Conservation (phyloP, 2,329 filamentous ascomycete genomes). For the Penicillium fuscoglaucum region DNA sequence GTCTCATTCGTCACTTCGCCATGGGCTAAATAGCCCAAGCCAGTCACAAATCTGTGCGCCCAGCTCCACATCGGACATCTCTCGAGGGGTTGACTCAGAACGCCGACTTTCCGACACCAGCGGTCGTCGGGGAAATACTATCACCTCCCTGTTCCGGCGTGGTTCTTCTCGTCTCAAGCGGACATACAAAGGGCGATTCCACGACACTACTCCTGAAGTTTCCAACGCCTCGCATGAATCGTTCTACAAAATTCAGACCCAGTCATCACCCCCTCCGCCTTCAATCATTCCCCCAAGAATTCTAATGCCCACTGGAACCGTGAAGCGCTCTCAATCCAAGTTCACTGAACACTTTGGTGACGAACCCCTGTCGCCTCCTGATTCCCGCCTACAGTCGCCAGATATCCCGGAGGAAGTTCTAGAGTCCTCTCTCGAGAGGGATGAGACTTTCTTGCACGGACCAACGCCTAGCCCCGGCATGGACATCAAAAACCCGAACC, state of each 20-base stretch:
- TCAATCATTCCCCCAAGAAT: slow-evolving; percentile 41
- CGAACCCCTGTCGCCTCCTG: slow-evolving; percentile 78
- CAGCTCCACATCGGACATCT: slow-evolving; percentile 53
- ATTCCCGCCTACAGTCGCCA: slow-evolving; percentile 76
- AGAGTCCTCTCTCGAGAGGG: slow-evolving; percentile 25
- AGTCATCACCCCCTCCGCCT: slow-evolving; percentile 44
- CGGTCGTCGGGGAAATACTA: slow-evolving; percentile 49
- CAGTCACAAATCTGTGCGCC: slow-evolving; percentile 56
- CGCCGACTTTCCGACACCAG: slow-evolving; percentile 59
- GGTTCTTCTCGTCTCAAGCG: slow-evolving; percentile 57
- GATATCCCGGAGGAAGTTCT: slow-evolving; percentile 53
- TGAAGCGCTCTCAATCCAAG: slow-evolving; percentile 81
- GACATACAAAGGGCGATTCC: slow-evolving; percentile 52
- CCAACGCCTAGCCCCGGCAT: slow-evolving; percentile 28
- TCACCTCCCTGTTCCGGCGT: slow-evolving; percentile 75
- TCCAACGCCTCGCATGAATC: slow-evolving; percentile 90
- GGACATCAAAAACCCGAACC: slow-evolving; percentile 33
- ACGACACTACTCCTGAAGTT: slow-evolving; percentile 70
- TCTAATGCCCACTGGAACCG: slow-evolving; percentile 56
- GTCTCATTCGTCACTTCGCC: slow-evolving; percentile 47
- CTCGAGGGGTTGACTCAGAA: slow-evolving; percentile 54
- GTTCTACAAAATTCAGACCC: slow-evolving; percentile 61
- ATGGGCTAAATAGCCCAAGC: slow-evolving; percentile 51
- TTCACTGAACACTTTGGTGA: slow-evolving; percentile 93
- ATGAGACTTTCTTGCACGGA: slow-evolving; percentile 26